Evolutionary conservation across 2,329 filamentous ascomycete species (phyloP).

Genomic region (Paecilomyces fulvus): DNA sequence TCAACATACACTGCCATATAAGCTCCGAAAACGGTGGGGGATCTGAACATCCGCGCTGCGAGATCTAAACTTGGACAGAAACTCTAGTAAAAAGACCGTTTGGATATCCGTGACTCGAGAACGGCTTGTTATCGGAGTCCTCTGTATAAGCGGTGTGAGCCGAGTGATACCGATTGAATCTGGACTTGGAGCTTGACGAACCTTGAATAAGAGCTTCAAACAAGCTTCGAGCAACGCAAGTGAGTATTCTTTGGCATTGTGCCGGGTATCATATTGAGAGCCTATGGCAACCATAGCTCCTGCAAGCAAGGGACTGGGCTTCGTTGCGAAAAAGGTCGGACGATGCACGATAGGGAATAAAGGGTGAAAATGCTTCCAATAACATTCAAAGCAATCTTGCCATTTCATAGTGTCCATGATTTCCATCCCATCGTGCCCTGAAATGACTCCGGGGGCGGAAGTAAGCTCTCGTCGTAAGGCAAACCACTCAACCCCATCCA

Average conservation of each 20-base stretch:
- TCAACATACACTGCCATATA: conserved; percentile 25
- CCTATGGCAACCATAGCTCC: conserved; percentile 29
- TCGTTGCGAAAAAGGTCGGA: conserved; percentile 22
- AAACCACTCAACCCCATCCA: conserved; percentile 31
- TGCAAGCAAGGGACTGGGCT: conserved; percentile 22
- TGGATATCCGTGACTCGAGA: conserved; percentile 26
- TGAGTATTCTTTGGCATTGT: conserved; percentile 26
- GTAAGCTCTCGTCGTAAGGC: conserved; percentile 30
- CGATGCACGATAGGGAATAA: conserved; percentile 27
- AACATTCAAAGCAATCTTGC: conserved; percentile 26
- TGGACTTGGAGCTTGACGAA: conserved; percentile 1
- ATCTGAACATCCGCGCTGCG: conserved; percentile 23
- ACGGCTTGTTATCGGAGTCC: conserved; percentile 22
- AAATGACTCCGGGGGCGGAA: conserved; percentile 24
- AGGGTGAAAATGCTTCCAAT: conserved; percentile 28
- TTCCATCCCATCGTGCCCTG: conserved; percentile 25
- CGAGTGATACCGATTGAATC: neutral
- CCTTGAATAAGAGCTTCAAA: conserved; percentile 20
- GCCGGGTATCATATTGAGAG: conserved; percentile 25
- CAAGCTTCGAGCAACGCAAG: conserved; percentile 24
- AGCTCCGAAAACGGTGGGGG: conserved; percentile 22
- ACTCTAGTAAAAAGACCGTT: conserved; percentile 26
- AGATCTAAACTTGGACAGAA: conserved; percentile 24
- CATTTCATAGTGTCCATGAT: conserved; percentile 24
- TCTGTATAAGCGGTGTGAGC: conserved; percentile 7